These are phyloP conservation scores for Pichia insulana DNA, from an alignment of 805 yeast species.

Conservation along the genomic window DNA sequence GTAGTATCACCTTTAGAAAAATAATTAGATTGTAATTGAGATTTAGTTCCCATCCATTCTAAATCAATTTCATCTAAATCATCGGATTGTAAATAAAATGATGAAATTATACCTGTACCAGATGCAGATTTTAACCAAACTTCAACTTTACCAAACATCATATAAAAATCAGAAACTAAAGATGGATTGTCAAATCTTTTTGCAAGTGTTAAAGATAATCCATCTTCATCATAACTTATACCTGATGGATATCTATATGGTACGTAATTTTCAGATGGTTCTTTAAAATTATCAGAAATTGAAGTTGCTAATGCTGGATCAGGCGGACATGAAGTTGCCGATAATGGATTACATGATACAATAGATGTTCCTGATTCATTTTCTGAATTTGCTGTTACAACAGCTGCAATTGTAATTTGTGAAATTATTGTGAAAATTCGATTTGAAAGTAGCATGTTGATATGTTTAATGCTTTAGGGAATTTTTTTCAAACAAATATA, in stretches of 20 bases:
- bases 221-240: conserved; percentile 42
- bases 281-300: conserved; percentile 42
- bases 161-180: conserved; percentile 65
- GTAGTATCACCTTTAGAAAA: conserved; percentile 75
- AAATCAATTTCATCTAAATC: conserved; percentile 85
- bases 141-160: conserved; percentile 84
- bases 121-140: conserved; percentile 61
- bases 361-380: conserved; percentile 14
- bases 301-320: conserved; percentile 58
- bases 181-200: conserved; percentile 72
- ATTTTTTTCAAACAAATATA: too few relatives aligned
- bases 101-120: conserved; percentile 74
- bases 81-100: conserved; percentile 73
- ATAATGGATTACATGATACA: conserved; percentile 27
- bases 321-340: conserved; percentile 23
- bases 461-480: too few relatives aligned
- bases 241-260: conserved; percentile 35
- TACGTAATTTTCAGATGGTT: conserved; percentile 36
- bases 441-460: too few relatives aligned
- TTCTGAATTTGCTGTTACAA: background rate
- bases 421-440: too few relatives aligned
- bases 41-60: conserved; percentile 82
- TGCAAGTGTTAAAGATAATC: conserved; percentile 52
- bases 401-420: too few relatives aligned
- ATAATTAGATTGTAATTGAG: conserved; percentile 68